phyloP scores from a whole-genome alignment of 768 basidiomycete genomes.

The Jaapia argillacea region DNA sequence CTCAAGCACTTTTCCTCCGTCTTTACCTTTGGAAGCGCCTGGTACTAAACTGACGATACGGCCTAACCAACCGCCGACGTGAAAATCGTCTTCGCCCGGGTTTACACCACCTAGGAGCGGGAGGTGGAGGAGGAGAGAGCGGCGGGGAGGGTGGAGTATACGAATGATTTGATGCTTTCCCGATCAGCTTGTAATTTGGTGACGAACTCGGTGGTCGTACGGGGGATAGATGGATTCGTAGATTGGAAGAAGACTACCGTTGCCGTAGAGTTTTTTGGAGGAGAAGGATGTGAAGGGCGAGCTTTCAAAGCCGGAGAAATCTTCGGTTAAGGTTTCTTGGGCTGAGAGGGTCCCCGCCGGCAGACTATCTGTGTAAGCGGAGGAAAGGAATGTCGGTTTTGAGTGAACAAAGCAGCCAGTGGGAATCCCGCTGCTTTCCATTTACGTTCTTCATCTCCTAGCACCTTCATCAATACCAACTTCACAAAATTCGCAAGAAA shows the following conservation, averaged over 20 bases:
- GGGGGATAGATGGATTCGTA: slow-evolving; percentile 28
- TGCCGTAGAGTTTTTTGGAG: slow-evolving; percentile 27
- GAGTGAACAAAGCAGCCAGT: slow-evolving; percentile 23
- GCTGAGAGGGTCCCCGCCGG: too few relatives aligned
- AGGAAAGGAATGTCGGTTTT: too few relatives aligned
- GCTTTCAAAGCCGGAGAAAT: slow-evolving; percentile 22
- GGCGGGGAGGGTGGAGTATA: slow-evolving; percentile 28
- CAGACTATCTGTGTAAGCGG: too few relatives aligned
- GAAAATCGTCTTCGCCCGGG: slow-evolving; percentile 47
- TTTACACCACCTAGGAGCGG: slow-evolving; percentile 35
- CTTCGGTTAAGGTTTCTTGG: slow-evolving; percentile 30
- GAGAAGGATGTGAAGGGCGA: slow-evolving; percentile 33
- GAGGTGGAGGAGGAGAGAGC: slow-evolving; percentile 24
- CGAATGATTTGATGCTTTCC: slow-evolving; percentile 24
- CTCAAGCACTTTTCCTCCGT: slow-evolving; percentile 28
- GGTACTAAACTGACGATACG: slow-evolving; percentile 28
- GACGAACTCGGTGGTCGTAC: slow-evolving; percentile 29
- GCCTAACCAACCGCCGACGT: slow-evolving; percentile 42
- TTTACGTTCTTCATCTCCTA: slow-evolving; percentile 34
- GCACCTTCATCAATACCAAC: slow-evolving; percentile 27
- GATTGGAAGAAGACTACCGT: slow-evolving; percentile 30
- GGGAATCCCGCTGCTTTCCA: slow-evolving; percentile 23
- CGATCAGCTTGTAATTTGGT: slow-evolving; percentile 26
- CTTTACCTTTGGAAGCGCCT: slow-evolving; percentile 27
- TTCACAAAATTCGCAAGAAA: slow-evolving; percentile 11